phyloP scores from a whole-genome alignment of 2,329 filamentous ascomycete species.

The Xylaria polymorpha region DNA sequence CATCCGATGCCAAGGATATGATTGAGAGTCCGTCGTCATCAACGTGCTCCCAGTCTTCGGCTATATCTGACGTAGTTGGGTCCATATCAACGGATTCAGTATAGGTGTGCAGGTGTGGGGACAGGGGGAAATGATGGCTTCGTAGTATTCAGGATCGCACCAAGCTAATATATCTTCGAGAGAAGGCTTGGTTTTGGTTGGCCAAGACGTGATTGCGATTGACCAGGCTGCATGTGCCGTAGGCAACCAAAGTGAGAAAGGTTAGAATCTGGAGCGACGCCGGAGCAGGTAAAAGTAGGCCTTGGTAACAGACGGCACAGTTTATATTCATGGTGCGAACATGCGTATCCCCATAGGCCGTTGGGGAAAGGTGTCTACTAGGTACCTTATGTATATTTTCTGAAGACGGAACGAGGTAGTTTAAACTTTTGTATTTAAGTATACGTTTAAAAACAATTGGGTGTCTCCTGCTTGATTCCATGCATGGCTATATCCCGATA shows the following conservation, averaged over 20 bases:
- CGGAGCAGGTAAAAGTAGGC: background rate
- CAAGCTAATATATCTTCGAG: background rate
- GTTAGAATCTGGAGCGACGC: conserved; percentile 9
- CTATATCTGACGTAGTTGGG: conserved; percentile 19
- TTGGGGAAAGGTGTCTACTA: background rate
- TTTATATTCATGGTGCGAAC: conserved; percentile 15
- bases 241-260: conserved; percentile 14
- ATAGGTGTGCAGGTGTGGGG: background rate
- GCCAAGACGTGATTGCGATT: conserved; percentile 12
- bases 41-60: conserved; percentile 48
- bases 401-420: background rate
- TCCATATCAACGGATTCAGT: conserved; percentile 29
- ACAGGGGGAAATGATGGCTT: background rate
- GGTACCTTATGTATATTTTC: background rate
- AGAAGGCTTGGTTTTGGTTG: conserved; percentile 10
- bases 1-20: conserved; percentile 45
- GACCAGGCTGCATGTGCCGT: conserved; percentile 16
- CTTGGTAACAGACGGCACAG: background rate
- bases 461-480: background rate
- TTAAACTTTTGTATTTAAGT: background rate
- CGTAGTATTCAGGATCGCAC: background rate
- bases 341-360: background rate
- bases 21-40: conserved; percentile 42
- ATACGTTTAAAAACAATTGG: background rate
- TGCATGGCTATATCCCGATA: background rate